Conservation (phyloP, 495 filamentous ascomycete species). For the Amorphotheca resinae region DNA sequence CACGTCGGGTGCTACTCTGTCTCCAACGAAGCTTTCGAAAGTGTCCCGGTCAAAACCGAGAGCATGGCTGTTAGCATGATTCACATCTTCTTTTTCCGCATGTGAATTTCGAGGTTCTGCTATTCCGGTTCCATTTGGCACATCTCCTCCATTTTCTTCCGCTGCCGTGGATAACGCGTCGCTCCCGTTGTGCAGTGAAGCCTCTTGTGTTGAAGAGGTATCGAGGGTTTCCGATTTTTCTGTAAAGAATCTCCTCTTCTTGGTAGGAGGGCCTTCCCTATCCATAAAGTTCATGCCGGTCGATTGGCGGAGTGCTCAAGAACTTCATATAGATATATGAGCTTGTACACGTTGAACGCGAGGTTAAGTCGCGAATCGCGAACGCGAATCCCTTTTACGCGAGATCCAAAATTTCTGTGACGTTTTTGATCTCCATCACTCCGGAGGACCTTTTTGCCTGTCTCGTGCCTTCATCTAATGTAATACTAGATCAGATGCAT, state of each 20-base stretch:
- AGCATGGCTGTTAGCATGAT: constrained; percentile 1
- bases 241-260: constrained; percentile 72
- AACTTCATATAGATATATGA: too few relatives aligned
- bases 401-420: constrained; percentile 23
- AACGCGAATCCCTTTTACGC: constrained; percentile 27
- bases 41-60: constrained; percentile 49
- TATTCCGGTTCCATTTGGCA: neutral
- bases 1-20: constrained; percentile 39
- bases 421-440: too few relatives aligned
- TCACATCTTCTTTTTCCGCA: constrained; percentile 1
- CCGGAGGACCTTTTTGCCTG: too few relatives aligned
- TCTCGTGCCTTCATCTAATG: neutral
- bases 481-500: constrained; percentile 16
- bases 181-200: constrained; percentile 13
- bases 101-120: neutral
- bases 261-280: constrained; percentile 50
- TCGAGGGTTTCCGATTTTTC: constrained; percentile 34
- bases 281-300: constrained; percentile 41
- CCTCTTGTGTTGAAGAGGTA: constrained; percentile 7
- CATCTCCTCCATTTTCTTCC: neutral
- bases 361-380: constrained; percentile 22
- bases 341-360: constrained; percentile 30
- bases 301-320: neutral
- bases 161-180: constrained; percentile 12
- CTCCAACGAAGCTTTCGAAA: constrained; percentile 61